Evolutionary conservation across 1,139 yeast species (phyloP).

Genomic region (Debaryomyces udenii): DNA sequence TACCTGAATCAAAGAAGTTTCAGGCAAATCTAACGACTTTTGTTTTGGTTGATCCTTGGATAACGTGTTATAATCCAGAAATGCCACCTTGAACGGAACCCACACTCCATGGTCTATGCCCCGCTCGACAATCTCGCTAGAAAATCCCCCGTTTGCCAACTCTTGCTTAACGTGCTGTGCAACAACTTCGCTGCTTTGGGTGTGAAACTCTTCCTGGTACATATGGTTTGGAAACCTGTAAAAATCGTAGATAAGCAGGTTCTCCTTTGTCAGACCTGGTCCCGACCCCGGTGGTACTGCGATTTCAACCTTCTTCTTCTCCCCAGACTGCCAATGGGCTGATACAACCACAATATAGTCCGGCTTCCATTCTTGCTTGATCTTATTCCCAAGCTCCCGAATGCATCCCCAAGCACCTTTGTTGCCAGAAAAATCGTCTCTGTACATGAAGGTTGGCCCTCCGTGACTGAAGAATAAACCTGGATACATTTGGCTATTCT

Average conservation of each 20-base stretch:
- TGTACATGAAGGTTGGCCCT: conserved; percentile 72
- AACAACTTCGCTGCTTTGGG: conserved; percentile 43
- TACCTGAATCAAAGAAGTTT: conserved; percentile 57
- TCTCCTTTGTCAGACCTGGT: conserved; percentile 16
- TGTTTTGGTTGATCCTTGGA: conserved; percentile 25
- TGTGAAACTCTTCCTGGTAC: conserved; percentile 64
- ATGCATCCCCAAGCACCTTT: conserved; percentile 62
- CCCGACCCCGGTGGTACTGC: conserved; percentile 37
- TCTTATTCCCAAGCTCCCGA: conserved; percentile 50
- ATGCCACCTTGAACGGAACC: conserved; percentile 78
- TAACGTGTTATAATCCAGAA: conserved; percentile 41
- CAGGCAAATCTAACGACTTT: conserved; percentile 52
- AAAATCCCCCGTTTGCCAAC: conserved; percentile 46
- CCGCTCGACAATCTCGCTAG: conserved; percentile 47
- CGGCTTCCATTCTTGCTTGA: conserved; percentile 56
- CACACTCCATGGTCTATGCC: conserved; percentile 85
- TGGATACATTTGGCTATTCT: conserved; percentile 43
- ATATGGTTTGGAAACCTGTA: conserved; percentile 67
- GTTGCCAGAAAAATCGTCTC: conserved; percentile 46
- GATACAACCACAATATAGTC: conserved; percentile 66
- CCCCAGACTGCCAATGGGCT: conserved; percentile 74
- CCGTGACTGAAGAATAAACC: conserved; percentile 75
- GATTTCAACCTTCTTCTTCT: conserved; percentile 49
- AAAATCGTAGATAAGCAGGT: conserved; percentile 66
- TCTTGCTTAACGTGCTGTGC: conserved; percentile 48